Base-by-base conservation (phyloP, 2,329 filamentous ascomycete genomes). In the Arthrobotrys pseudoclavata region DNA sequence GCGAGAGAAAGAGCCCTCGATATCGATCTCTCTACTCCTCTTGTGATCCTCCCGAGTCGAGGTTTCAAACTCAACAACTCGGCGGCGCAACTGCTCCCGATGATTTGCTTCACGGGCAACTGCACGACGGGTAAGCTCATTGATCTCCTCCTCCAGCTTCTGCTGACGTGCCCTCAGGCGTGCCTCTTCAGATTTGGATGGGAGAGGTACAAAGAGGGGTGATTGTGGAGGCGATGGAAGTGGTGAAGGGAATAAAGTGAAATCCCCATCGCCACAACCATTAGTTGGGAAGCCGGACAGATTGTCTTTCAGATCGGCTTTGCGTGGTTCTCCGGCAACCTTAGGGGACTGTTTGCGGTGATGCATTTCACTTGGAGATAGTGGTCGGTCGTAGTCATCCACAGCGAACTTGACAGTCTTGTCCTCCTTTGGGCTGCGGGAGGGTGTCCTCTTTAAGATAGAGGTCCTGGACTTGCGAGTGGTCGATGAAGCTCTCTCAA, bases 361-460 rank as follows among this genome's bases (percentile, higher is more conserved):
- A 50, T 79, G 75, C 55, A 74, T 74, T 37, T 72, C 52, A 45
- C 55, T 64, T 48, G 75, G 69, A 18, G 75, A 66, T 10, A 79
- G 57, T 47, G 75, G 75, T 69, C 69, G 62, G 53, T 79, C 75
- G n/a, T 79, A 74, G 55, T 79, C 75, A 42, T 79, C 75, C 26
- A 79, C 75, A 12, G 75, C 75, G 34, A 79, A 79, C 53, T 72
- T 72, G 69, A 79, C 75, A 29, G 69, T 72, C 64, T 79, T 79
- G 34, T 55, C 60, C 60, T 62, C 64, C 40, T 61, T 79, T 24
- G 75, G 75, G 31, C 75, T 74, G 34, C 67, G 63, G 10, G 75
- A 79, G 7, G 64, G 67, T 15, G 63, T 64, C 18, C 69, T 68
- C 57, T 79, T 79, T 29, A 79, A n/a, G 37, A 74, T 64, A 1